Base-by-base conservation (phyloP, 805 yeast species). In the Zygosaccharomyces bailii region DNA sequence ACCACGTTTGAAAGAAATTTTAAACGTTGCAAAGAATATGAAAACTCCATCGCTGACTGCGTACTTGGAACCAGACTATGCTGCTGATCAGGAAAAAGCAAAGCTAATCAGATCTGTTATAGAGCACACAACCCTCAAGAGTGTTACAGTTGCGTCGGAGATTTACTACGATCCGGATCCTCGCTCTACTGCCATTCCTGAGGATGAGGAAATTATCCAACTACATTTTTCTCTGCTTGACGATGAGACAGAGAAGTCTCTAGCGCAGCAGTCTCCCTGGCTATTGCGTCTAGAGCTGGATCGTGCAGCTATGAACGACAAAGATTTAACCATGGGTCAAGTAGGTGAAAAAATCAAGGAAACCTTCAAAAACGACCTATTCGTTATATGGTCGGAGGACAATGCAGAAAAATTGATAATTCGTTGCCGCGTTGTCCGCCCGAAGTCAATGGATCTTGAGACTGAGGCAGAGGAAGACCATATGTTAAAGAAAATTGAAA, bases 11-110 rank as follows among this genome's bases (percentile, higher is more conserved):
- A 90, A 90, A 79, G 98, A 90, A 73, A 93, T 93, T 79, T 78
- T 93, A 68, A 91, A 91, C 66, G 99, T 93, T 53, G 99, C 99
- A 8, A 93, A 93, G 73, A 91, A 87, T 60, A 90, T 93, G 76
- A 93, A 91, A 71, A 93, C 99, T n/a, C 99, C 99, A n/a, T 95
- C 96, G 10, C 74, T 91, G 63, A 89, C 96, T 7, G 96, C 91
- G n/a, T 93, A 90, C 65, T 72, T 93, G 65, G 76, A 86, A 38
- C 81, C 82, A 4, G 91, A 80, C 32, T 76, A 82, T 51, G 90
- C 96, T 4, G 75, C 78, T 38, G 96, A 93, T 58, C 91, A 90
- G 67, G 97, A 90, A 65, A 81, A 75, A 68, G 98, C 99, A 8
- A 93, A 93, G 73, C 82, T 84, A 35, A 87, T 93, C 34, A 96